These are phyloP conservation scores for Rhododendron mucronatum DNA, from an alignment of 148 eudicot species.

Conservation along the genomic window DNA sequence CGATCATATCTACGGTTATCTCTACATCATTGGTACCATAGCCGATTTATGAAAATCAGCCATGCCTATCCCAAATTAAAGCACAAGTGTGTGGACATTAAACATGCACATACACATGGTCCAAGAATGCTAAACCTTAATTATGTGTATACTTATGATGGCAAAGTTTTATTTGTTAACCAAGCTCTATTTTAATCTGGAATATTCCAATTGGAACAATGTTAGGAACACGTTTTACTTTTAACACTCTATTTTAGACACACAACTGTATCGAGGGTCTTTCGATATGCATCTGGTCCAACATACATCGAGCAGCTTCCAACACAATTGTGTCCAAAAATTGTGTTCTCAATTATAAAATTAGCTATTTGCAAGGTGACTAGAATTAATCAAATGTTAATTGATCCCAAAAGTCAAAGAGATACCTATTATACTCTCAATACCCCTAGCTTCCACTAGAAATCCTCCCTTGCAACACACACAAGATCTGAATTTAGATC, in stretches of 20 bases:
- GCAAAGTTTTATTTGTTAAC: neutral
- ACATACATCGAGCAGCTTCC: too few species aligned
- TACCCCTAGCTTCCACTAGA: neutral
- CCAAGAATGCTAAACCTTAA: neutral
- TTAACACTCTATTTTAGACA: too few species aligned
- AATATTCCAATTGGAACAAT: neutral
- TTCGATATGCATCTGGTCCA: too few species aligned
- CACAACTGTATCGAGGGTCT: too few species aligned
- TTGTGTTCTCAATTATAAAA: neutral
- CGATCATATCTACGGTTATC: neutral
- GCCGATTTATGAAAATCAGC: neutral
- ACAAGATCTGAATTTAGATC: neutral
- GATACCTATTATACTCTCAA: neutral
- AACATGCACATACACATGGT: neutral
- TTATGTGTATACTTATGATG: neutral
- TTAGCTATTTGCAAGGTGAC: neutral
- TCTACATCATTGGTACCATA: neutral
- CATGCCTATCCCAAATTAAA: neutral
- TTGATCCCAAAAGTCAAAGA: neutral
- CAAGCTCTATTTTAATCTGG: neutral
- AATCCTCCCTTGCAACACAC: neutral
- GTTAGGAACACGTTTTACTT: too few species aligned
- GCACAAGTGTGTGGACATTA: neutral
- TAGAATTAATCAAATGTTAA: neutral
- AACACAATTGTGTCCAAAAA: too few species aligned